Conservation (phyloP, 2,329 filamentous ascomycete genomes). For the Colletotrichum sp. region DNA sequence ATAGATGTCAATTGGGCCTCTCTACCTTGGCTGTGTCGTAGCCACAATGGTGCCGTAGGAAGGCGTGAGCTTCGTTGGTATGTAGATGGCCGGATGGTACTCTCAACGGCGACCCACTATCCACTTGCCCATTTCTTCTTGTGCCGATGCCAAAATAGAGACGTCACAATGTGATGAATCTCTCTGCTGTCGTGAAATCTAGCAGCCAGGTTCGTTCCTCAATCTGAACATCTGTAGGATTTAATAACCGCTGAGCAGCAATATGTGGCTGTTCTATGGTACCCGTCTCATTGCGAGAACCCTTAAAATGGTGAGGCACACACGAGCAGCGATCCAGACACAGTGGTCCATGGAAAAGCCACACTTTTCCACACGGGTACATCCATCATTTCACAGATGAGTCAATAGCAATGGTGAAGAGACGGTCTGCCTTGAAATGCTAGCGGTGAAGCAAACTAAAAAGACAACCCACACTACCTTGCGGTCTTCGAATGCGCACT, state of each 20-base stretch:
- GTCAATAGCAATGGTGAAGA: background rate
- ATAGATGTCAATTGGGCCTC: background rate
- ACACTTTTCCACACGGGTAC: background rate
- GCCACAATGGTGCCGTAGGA: background rate
- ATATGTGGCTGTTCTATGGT: background rate
- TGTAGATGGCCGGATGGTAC: background rate
- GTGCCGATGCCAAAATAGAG: background rate
- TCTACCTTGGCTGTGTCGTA: background rate
- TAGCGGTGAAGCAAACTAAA: background rate
- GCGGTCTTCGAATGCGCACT: background rate
- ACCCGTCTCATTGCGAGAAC: background rate
- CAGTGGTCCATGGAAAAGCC: background rate
- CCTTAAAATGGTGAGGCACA: background rate
- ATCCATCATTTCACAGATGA: background rate
- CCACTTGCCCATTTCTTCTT: background rate
- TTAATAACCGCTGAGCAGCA: background rate
- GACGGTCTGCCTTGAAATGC: background rate
- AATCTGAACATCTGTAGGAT: background rate
- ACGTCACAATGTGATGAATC: background rate
- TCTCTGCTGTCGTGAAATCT: background rate
- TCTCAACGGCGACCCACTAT: background rate
- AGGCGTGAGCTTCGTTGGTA: background rate
- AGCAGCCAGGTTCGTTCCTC: background rate
- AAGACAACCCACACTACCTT: background rate
- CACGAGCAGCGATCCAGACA: background rate